Conservation (phyloP, 2,329 filamentous ascomycete genomes). For the Trichoderma aggressivum region DNA sequence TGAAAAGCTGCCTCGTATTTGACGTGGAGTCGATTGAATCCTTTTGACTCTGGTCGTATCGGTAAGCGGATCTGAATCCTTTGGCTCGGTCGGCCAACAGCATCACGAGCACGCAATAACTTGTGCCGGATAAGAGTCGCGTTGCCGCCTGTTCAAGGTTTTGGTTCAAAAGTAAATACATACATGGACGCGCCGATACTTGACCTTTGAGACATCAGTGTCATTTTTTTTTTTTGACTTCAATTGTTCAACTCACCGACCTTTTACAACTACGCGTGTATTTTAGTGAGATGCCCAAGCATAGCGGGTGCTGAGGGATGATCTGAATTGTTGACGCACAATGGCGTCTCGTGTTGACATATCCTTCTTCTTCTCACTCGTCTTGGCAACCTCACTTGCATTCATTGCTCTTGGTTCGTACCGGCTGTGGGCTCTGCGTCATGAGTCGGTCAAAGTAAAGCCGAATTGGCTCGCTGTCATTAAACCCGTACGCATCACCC, state of each 20-base stretch:
- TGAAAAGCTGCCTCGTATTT: background rate
- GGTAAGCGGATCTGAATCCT: background rate
- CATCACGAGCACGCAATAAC: slow-evolving; percentile 8
- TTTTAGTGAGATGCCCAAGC: background rate
- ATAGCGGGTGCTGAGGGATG: background rate
- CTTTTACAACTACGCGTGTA: background rate
- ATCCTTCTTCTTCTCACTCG: background rate
- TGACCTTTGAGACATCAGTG: background rate
- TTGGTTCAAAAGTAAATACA: background rate
- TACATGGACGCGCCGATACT: background rate
- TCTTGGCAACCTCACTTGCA: background rate
- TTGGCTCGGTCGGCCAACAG: background rate
- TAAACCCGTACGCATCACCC: slow-evolving; percentile 1
- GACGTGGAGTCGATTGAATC: background rate
- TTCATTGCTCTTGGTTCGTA: background rate
- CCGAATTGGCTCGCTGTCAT: background rate
- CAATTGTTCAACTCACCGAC: background rate
- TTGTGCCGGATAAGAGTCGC: background rate
- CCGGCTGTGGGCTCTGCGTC: slow-evolving; percentile 1
- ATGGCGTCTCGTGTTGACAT: background rate
- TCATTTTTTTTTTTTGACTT: background rate
- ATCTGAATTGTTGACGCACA: background rate
- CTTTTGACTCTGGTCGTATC: background rate
- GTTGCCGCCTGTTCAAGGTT: background rate
- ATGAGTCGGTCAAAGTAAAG: slow-evolving; percentile 3